Conservation (phyloP, 257 asterid species). For the Apocynum venetum region DNA sequence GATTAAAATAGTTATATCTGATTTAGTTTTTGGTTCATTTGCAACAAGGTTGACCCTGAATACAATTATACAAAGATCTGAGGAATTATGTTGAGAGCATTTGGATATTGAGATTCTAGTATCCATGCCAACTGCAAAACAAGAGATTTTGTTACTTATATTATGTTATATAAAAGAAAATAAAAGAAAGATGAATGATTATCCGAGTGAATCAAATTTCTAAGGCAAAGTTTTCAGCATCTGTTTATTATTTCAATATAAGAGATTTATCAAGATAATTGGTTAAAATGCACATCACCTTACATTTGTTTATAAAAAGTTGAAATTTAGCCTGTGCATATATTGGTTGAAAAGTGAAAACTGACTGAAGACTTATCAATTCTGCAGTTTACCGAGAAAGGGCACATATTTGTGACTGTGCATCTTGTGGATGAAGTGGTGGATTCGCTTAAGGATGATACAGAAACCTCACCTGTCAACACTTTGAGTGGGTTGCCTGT, state of each 20-base stretch:
- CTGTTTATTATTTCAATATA: background rate
- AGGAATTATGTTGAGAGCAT: background rate
- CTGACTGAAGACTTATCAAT: background rate
- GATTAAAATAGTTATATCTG: background rate
- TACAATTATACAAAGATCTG: background rate
- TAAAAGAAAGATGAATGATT: background rate
- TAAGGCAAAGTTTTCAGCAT: background rate
- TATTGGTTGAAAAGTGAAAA: constrained; percentile 6
- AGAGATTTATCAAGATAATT: background rate
- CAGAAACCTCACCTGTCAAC: constrained; percentile 25
- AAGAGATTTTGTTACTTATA: background rate
- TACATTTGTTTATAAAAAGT: background rate
- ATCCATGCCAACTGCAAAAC: background rate
- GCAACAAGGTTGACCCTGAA: background rate
- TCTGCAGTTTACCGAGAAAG: constrained; percentile 85
- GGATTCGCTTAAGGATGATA: constrained; percentile 35
- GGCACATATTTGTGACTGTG: constrained; percentile 83
- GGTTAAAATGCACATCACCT: background rate
- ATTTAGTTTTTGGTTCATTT: background rate
- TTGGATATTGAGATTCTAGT: background rate
- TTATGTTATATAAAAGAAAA: background rate
- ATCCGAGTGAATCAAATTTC: background rate
- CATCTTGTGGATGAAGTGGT: constrained; percentile 73
- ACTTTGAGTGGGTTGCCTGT: constrained; percentile 83
- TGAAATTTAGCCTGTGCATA: background rate